Evolutionary conservation across 1,284 basidiomycete genomes (phyloP).

Genomic region (Trichosporon sp.): DNA sequence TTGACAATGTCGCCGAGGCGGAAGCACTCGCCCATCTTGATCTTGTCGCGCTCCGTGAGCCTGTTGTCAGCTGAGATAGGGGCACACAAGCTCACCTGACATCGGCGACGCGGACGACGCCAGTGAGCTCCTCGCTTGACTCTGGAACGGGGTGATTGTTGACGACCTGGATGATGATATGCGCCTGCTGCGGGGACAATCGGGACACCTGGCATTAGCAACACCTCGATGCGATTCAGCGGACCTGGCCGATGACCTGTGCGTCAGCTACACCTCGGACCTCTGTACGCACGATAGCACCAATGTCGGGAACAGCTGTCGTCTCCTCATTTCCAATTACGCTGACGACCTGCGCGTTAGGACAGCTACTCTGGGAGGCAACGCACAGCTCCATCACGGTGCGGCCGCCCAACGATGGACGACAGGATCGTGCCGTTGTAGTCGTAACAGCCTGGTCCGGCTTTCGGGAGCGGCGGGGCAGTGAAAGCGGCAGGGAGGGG

Average conservation of each 20-base stretch:
- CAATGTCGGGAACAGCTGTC: conserved; percentile 46
- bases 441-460: conserved; percentile 66
- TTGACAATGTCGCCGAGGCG: conserved; percentile 92
- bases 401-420: conserved; percentile 63
- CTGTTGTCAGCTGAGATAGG: conserved; percentile 18
- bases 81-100: conserved; percentile 53
- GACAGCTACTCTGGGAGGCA: background rate
- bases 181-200: conserved; percentile 79
- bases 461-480: conserved; percentile 53
- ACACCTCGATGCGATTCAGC: conserved; percentile 47
- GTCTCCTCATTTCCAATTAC: conserved; percentile 44
- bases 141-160: conserved; percentile 80
- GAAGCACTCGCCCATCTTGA: conserved; percentile 91
- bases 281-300: conserved; percentile 34
- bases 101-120: conserved; percentile 86
- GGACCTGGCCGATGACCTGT: conserved; percentile 40
- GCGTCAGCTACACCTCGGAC: background rate
- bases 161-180: conserved; percentile 79
- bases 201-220: conserved; percentile 72
- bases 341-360: conserved; percentile 29
- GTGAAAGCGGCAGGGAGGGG: conserved; percentile 60
- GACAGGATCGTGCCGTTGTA: conserved; percentile 63
- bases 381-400: conserved; percentile 61
- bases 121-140: conserved; percentile 82
- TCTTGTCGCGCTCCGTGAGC: conserved; percentile 83